Evolutionary conservation across 306 rosid species (phyloP).

Genomic region (Vicia faba): DNA sequence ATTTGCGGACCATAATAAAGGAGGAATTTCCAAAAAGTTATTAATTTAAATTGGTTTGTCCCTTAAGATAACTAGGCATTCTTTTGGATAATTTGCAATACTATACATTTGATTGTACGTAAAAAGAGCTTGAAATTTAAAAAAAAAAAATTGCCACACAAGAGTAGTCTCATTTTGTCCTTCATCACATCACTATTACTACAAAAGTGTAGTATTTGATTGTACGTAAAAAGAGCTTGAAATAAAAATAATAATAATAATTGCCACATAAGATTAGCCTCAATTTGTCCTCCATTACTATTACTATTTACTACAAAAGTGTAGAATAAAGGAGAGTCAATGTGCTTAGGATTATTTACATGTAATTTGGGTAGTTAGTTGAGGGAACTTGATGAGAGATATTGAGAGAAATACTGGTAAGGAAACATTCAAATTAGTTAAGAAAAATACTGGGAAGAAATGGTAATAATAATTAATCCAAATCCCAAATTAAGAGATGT

Average conservation of each 20-base stretch:
- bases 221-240: background rate
- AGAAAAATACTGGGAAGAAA: background rate
- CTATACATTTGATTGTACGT: background rate
- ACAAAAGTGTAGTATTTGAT: background rate
- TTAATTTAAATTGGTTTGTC: background rate
- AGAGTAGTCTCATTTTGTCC: background rate
- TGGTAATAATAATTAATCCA: conserved; percentile 2
- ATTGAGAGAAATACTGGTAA: background rate
- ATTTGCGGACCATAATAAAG: background rate
- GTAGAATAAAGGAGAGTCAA: background rate
- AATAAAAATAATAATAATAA: too few species aligned
- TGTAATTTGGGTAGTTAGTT: background rate
- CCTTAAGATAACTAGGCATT: background rate
- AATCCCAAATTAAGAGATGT: conserved; percentile 23
- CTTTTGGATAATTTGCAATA: background rate
- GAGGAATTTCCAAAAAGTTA: background rate
- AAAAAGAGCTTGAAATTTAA: background rate
- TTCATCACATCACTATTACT: background rate
- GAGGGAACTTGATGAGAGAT: background rate
- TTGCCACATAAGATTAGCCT: background rate
- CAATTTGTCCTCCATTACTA: background rate
- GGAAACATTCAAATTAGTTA: background rate
- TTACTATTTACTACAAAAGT: background rate
- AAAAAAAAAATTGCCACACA: background rate
- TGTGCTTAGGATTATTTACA: background rate